Evolutionary conservation across 768 basidiomycete species (phyloP).

Genomic region (Botryobasidium botryosum): DNA sequence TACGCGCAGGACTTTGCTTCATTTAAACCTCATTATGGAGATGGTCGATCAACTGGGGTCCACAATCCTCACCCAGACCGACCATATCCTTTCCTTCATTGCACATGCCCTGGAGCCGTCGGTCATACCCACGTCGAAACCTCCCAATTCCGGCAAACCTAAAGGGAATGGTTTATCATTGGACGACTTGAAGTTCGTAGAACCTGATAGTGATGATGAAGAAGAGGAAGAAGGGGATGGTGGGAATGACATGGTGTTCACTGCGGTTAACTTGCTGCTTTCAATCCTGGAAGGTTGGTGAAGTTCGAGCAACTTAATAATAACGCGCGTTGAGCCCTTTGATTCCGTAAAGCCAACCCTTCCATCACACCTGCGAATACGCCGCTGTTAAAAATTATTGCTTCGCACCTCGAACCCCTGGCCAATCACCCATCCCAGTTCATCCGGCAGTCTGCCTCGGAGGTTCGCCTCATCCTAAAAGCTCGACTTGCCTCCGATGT

Average conservation of each 20-base stretch:
- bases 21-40: conserved; percentile 65
- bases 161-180: conserved; percentile 1
- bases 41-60: conserved; percentile 56
- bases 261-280: conserved; percentile 63
- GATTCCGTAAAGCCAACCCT: conserved; percentile 19
- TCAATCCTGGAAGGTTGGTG: conserved; percentile 68
- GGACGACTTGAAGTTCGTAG: conserved; percentile 23
- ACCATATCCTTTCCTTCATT: conserved; percentile 66
- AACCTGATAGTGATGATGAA: conserved; percentile 22
- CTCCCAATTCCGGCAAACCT: neutral
- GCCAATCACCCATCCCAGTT: conserved; percentile 27
- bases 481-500: conserved; percentile 48
- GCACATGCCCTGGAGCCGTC: conserved; percentile 55
- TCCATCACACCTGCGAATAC: conserved; percentile 40
- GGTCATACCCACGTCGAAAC: conserved; percentile 11
- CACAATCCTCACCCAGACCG: conserved; percentile 44
- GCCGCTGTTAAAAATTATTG: conserved; percentile 56
- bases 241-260: conserved; percentile 46
- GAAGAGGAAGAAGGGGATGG: conserved; percentile 30
- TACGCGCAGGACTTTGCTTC: conserved; percentile 35
- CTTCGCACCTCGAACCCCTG: conserved; percentile 41
- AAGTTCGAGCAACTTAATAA: neutral
- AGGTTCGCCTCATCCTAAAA: conserved; percentile 72
- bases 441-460: conserved; percentile 44
- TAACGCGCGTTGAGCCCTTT: neutral